Evolutionary conservation across 306 rosid genomes (phyloP).

Genomic region (Senna tora): DNA sequence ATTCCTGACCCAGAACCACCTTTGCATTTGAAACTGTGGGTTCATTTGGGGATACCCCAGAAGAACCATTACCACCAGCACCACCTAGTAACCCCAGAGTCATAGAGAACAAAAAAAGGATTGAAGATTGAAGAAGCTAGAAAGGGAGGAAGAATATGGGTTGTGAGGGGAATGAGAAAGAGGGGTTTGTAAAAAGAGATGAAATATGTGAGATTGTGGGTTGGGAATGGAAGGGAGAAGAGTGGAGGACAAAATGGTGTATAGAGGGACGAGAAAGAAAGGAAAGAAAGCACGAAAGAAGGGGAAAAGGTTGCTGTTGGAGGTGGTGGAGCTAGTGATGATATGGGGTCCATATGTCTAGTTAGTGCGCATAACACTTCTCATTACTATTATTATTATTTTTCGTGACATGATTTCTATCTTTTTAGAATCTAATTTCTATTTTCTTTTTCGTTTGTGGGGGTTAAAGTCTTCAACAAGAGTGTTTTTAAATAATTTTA

Average conservation of each 20-base stretch:
- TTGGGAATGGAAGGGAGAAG: background rate
- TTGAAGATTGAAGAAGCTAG: background rate
- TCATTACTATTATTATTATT: conserved; percentile 7
- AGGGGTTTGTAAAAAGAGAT: conserved; percentile 18
- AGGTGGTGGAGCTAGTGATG: conserved; percentile 58
- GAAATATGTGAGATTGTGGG: background rate
- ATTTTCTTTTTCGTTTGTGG: too few species aligned
- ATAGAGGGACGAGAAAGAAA: conserved; percentile 30
- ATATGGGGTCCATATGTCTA: conserved; percentile 63
- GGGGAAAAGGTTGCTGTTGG: conserved; percentile 9
- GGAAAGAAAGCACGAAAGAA: conserved; percentile 23
- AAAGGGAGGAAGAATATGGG: background rate
- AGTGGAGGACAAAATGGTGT: conserved; percentile 24
- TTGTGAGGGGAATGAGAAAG: conserved; percentile 4
- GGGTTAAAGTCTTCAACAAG: too few species aligned
- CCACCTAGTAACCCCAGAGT: conserved; percentile 49
- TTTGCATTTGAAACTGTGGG: conserved; percentile 41
- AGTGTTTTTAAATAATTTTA: too few species aligned
- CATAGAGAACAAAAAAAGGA: conserved; percentile 3
- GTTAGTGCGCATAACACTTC: conserved; percentile 58
- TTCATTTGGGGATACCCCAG: conserved; percentile 50
- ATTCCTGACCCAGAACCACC: conserved; percentile 45
- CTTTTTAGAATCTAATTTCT: conserved; percentile 37
- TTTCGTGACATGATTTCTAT: conserved; percentile 43
- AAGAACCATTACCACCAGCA: conserved; percentile 36